Base-by-base conservation (phyloP, 2,329 filamentous ascomycete genomes). In the Colletotrichum sp. region DNA sequence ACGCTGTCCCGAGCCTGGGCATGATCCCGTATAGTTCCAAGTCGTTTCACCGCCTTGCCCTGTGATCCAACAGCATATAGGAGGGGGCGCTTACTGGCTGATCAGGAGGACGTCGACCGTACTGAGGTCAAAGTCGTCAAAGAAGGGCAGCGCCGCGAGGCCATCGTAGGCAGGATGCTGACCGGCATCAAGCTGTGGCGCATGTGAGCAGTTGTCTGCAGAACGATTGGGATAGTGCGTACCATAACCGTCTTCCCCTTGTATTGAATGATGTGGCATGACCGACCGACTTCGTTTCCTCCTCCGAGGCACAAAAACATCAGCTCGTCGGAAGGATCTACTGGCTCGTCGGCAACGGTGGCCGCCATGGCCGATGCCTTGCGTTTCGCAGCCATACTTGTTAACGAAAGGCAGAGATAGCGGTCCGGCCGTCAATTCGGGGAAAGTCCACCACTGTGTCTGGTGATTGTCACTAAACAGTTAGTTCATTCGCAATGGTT, bases 231-330 rank as follows among this genome's bases (percentile, higher is more conserved):
- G 6, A 28, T 30, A n/a, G 27, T 69, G 48, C 82, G 80, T 88
- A 98, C 96, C 97, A 99, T 99, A 79, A 99, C 95, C 8, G 96
- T 98, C 86, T 99, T 99, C 77, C 97, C 97, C 87, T 98, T 99
- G 91, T 99, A 99, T 82, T 98, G 96, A 76, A 99, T 93, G 80
- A 99, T 98, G 84, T 99, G 97, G 85, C 97, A 98, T 79, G 97
- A 98, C 79, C 97, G 91, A 70, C 97, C 97, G 77, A 99, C 97
- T 86, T 99, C 97, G 84, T 98, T 98, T 79, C 97, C 97, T 77
- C 97, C 97, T 77, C 97, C 97, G 48, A 99, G 88, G 81, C 95
- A 98, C 71, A 98, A 91, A 82, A 99, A 99, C 87, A 96, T 94
- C 74, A 99, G 91, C 88, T 98, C 96, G 83, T 99, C 97, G 2